These are phyloP conservation scores for Phytopythium aichiense DNA, from an alignment of 352 stramenopile species.

Conservation along the genomic window DNA sequence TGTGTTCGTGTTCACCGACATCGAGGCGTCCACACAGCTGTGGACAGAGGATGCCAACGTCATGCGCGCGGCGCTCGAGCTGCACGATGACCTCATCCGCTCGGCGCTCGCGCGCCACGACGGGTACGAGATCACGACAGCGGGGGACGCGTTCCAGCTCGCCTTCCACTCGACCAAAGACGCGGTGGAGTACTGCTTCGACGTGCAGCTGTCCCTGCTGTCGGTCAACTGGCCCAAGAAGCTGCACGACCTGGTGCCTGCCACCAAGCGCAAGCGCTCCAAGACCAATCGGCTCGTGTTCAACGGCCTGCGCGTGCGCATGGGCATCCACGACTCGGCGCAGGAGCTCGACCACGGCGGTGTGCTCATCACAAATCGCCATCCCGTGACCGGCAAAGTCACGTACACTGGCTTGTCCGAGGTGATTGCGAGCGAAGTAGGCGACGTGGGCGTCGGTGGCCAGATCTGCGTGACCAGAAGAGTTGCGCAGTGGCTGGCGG, in stretches of 20 bases:
- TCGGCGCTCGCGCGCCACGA: conserved; percentile 28
- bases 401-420: conserved; percentile 57
- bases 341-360: conserved; percentile 27
- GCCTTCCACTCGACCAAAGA: conserved; percentile 51
- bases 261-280: conserved; percentile 27
- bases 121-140: conserved; percentile 61
- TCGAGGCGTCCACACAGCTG: conserved; percentile 50
- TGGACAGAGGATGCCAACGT: conserved; percentile 32
- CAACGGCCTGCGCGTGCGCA: conserved; percentile 45
- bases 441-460: conserved; percentile 36
- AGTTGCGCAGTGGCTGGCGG: conserved; percentile 33
- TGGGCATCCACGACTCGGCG: conserved; percentile 48
- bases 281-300: conserved; percentile 45
- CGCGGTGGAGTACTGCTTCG: conserved; percentile 50
- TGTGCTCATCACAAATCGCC: conserved; percentile 39
- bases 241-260: conserved; percentile 33
- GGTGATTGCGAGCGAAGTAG: conserved; percentile 50
- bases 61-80: conserved; percentile 44
- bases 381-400: conserved; percentile 43
- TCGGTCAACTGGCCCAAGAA: conserved; percentile 34
- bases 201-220: conserved; percentile 47
- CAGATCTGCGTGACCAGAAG: conserved; percentile 48
- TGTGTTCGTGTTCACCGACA: conserved; percentile 69
- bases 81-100: conserved; percentile 52
- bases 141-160: conserved; percentile 55